Conservation (phyloP, 1,139 yeast species). For the Diutina pseudorugosa region DNA sequence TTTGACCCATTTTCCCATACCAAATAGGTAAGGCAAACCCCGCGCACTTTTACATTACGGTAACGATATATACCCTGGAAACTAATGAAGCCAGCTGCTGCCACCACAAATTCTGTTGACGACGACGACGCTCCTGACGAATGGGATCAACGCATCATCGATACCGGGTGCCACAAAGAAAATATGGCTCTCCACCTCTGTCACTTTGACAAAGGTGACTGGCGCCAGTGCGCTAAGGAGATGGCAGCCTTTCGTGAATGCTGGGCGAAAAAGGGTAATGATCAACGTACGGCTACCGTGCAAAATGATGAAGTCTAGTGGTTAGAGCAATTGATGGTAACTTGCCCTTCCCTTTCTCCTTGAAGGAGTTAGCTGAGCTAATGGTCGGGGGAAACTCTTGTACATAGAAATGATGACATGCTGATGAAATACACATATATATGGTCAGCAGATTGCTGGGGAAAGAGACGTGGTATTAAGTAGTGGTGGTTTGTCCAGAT, state of each 20-base stretch:
- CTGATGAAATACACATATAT: no score
- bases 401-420: slow-evolving; percentile 1
- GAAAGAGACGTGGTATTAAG: no score
- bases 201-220: slow-evolving; percentile 71
- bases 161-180: slow-evolving; percentile 67
- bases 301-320: slow-evolving; percentile 16
- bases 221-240: slow-evolving; percentile 61
- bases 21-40: background rate
- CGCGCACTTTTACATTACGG: background rate
- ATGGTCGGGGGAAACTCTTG: background rate
- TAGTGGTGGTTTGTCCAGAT: background rate
- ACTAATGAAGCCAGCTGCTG: background rate
- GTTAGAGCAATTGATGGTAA: no score
- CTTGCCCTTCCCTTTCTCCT: no score
- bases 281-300: slow-evolving; percentile 40
- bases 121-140: slow-evolving; percentile 58
- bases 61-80: no score
- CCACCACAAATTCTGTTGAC: background rate
- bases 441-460: background rate
- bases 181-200: slow-evolving; percentile 57
- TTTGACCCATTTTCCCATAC: no score
- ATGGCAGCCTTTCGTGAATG: slow-evolving; percentile 58
- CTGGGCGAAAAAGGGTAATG: slow-evolving; percentile 51
- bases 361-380: background rate
- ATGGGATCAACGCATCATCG: slow-evolving; percentile 60